These are phyloP conservation scores for Pisolithus tinctorius DNA, from an alignment of 768 basidiomycete genomes.

Conservation along the genomic window DNA sequence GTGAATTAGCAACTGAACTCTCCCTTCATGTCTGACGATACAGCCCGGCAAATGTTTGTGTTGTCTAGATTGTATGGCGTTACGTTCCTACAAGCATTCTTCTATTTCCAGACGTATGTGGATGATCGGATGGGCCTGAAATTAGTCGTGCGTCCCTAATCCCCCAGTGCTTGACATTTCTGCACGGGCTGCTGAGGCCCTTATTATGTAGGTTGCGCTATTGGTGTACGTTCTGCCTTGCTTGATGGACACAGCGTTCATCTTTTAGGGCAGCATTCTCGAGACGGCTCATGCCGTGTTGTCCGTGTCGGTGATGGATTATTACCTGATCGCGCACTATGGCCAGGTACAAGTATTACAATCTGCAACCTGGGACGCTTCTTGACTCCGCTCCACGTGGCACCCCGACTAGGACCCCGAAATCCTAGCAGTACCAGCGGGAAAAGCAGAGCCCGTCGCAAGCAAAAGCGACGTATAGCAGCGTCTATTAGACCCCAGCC, in stretches of 20 bases:
- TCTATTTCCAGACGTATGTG: slow-evolving; percentile 8
- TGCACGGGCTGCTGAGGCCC: background rate
- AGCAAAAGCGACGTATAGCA: too few relatives aligned
- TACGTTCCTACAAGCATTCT: slow-evolving; percentile 5
- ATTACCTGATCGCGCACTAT: slow-evolving; percentile 1
- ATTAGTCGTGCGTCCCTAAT: background rate
- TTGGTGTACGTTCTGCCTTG: background rate
- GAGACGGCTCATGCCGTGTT: slow-evolving; percentile 5
- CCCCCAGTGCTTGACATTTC: background rate
- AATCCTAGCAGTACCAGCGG: too few relatives aligned
- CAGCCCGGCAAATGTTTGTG: too few relatives aligned
- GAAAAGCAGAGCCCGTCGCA: too few relatives aligned
- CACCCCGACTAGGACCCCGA: too few relatives aligned
- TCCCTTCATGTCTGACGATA: too few relatives aligned
- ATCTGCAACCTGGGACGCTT: slow-evolving; percentile 2
- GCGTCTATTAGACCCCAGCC: too few relatives aligned
- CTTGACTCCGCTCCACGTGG: too few relatives aligned
- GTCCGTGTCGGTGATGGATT: slow-evolving; percentile 5
- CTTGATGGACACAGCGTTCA: too few relatives aligned
- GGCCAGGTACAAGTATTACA: background rate
- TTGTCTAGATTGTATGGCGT: slow-evolving; percentile 18
- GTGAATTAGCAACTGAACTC: too few relatives aligned
- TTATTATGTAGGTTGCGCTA: slow-evolving; percentile 1
- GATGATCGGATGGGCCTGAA: slow-evolving; percentile 5
- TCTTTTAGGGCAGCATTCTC: background rate